Percentiles rank a stretch among this genome's conserved stretches.
Conservation (phyloP, 2,329 filamentous ascomycete species). For the Colletotrichum navitas region DNA sequence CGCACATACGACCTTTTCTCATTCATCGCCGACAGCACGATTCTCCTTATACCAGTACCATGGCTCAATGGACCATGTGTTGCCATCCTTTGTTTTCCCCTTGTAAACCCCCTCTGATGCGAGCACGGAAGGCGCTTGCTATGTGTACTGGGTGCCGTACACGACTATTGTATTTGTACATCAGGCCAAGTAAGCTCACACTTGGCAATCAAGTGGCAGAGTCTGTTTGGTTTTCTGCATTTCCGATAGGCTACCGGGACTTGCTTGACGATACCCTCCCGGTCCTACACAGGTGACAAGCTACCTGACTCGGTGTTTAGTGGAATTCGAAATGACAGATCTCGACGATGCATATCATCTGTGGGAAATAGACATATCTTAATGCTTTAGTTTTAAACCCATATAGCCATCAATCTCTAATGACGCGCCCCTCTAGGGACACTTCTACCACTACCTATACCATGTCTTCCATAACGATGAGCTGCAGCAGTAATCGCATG, state of each 20-base stretch:
- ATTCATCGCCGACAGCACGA: neutral
- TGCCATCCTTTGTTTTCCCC: neutral
- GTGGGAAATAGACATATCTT: constrained; percentile 22
- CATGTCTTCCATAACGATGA: neutral
- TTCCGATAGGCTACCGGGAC: constrained; percentile 10
- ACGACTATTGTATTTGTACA: constrained; percentile 25
- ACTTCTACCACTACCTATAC: neutral
- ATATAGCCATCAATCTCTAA: constrained; percentile 32
- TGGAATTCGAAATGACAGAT: neutral
- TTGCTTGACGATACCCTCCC: constrained; percentile 28
- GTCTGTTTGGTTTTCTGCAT: constrained; percentile 7
- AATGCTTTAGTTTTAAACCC: constrained; percentile 30
- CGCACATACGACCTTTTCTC: constrained; percentile 8
- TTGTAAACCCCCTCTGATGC: neutral
- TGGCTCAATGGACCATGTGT: neutral
- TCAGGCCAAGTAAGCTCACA: neutral
- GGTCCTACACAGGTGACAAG: constrained; percentile 7
- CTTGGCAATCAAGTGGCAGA: constrained; percentile 15
- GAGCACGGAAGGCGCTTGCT: neutral
- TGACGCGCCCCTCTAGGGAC: constrained; percentile 10
- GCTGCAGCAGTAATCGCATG: neutral
- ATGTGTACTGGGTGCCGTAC: neutral
- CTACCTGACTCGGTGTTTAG: neutral
- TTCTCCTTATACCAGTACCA: neutral
- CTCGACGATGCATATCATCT: neutral